These are phyloP conservation scores for Fraxinus xanthoxyloides DNA, from an alignment of 305 asterid genomes.

Conservation along the genomic window DNA sequence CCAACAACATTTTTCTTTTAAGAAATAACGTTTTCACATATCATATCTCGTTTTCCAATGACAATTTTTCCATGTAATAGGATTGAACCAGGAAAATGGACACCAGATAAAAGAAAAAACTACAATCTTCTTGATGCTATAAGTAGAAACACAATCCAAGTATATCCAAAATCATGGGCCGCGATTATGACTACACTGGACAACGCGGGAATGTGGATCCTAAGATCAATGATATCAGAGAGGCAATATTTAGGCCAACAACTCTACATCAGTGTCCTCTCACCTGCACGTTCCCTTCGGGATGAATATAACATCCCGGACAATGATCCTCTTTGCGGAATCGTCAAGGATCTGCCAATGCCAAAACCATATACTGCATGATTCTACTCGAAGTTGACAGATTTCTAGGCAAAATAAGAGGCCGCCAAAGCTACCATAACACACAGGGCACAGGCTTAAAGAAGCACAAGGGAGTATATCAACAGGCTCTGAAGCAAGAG, in stretches of 20 bases:
- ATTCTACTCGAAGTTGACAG: not conserved
- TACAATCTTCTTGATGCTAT: conserved; percentile 40
- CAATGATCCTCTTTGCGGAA: conserved; percentile 23
- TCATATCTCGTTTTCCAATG: not conserved
- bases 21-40: not conserved
- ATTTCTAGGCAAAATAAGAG: not conserved
- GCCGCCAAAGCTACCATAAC: not conserved
- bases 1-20: not conserved
- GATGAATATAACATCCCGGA: conserved; percentile 34
- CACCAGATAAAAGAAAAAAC: conserved; percentile 25
- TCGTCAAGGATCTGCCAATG: conserved; percentile 24
- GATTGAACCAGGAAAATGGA: conserved; percentile 36
- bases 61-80: conserved; percentile 12
- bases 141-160: conserved; percentile 39
- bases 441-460: not conserved
- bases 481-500: not conserved
- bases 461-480: not conserved
- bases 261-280: conserved; percentile 32
- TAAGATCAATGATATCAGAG: conserved; percentile 28
- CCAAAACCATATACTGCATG: conserved; percentile 27
- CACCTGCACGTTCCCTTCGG: conserved; percentile 29
- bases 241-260: conserved; percentile 39
- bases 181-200: conserved; percentile 37
- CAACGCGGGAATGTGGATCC: conserved; percentile 40
- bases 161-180: conserved; percentile 38